These are phyloP conservation scores for Petunia secreta DNA, from an alignment of 257 asterid genomes.

Conservation along the genomic window DNA sequence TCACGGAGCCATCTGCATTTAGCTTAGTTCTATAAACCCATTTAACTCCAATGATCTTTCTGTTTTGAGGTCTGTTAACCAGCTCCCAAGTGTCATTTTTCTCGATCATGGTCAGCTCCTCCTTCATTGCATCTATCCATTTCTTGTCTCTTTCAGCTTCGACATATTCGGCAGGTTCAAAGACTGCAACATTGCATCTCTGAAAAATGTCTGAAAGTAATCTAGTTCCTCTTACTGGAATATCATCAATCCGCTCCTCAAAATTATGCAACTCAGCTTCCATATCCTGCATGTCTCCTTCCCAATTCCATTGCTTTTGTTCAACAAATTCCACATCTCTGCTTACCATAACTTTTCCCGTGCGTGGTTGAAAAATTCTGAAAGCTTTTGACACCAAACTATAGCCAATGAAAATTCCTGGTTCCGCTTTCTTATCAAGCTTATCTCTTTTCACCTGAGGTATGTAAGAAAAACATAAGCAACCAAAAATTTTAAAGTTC, in stretches of 20 bases:
- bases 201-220: neutral
- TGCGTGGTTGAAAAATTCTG: neutral
- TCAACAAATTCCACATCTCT: conserved; percentile 23
- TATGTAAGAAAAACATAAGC: neutral
- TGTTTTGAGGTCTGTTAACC: neutral
- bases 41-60: neutral
- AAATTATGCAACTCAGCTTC: neutral
- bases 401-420: conserved; percentile 10
- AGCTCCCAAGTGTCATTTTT: conserved; percentile 18
- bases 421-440: conserved; percentile 16
- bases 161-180: conserved; percentile 1
- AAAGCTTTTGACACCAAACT: neutral
- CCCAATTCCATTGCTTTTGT: neutral
- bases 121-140: neutral
- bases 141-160: neutral
- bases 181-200: neutral
- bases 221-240: neutral
- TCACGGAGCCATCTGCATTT: neutral
- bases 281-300: no score
- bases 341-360: neutral
- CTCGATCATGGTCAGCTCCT: conserved; percentile 20
- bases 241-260: neutral
- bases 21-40: neutral
- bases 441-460: conserved; percentile 1
- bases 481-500: conserved; percentile 9